Conservation (phyloP, 2,329 filamentous ascomycete species). For the Sporothrix variecibatus region DNA sequence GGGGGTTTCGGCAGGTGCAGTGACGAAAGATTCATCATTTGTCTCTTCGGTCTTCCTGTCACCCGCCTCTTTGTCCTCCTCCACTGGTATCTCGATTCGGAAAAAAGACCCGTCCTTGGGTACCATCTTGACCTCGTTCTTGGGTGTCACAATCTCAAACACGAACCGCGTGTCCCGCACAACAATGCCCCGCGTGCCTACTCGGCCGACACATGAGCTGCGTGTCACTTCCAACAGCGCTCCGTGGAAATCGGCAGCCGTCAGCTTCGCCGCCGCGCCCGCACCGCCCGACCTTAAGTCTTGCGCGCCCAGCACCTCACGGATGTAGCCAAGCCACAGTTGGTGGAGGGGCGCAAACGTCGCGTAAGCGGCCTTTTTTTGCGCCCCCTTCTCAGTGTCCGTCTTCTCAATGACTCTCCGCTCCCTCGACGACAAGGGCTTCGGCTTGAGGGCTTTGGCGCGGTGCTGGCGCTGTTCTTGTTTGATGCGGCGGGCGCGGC, state of each 20-base stretch:
- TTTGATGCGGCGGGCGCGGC: slow-evolving; percentile 52
- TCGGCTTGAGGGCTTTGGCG: slow-evolving; percentile 48
- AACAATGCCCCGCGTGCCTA: slow-evolving; percentile 83
- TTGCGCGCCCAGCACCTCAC: slow-evolving; percentile 69
- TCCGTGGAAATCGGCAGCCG: slow-evolving; percentile 88
- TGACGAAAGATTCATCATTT: too few species aligned
- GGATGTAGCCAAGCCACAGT: slow-evolving; percentile 84
- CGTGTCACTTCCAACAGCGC: slow-evolving; percentile 80
- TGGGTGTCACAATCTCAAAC: slow-evolving; percentile 78
- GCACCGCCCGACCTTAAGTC: slow-evolving; percentile 59
- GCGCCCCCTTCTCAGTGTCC: not conserved
- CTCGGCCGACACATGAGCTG: slow-evolving; percentile 76
- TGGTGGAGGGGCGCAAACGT: slow-evolving; percentile 75
- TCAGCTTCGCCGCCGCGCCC: slow-evolving; percentile 70
- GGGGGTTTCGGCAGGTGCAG: slow-evolving; percentile 20
- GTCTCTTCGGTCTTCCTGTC: too few species aligned
- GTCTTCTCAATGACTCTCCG: slow-evolving; percentile 63
- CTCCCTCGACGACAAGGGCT: slow-evolving; percentile 76
- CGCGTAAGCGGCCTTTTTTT: slow-evolving; percentile 52
- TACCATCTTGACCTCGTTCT: slow-evolving; percentile 71
- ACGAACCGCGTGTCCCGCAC: slow-evolving; percentile 84
- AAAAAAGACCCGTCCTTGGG: slow-evolving; percentile 93
- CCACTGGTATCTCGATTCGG: slow-evolving; percentile 63
- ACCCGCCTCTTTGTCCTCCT: slow-evolving; percentile 29
- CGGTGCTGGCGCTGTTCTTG: slow-evolving; percentile 44